These are phyloP conservation scores for Cucurbita ficifolia DNA, from an alignment of 306 rosid genomes.

Conservation along the genomic window DNA sequence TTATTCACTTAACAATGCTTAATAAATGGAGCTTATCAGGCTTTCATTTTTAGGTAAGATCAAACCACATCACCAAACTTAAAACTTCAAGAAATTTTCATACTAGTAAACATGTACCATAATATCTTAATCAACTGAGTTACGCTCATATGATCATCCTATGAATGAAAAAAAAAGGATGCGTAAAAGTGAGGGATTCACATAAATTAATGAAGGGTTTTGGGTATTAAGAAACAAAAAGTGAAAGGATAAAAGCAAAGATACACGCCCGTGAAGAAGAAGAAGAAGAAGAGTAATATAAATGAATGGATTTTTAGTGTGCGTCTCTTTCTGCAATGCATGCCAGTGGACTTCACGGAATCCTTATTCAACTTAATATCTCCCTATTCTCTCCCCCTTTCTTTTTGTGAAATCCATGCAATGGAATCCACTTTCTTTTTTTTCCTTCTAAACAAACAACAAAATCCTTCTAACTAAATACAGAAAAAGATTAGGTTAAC, in stretches of 20 bases:
- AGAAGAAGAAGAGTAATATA: not conserved
- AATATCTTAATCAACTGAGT: too few species aligned
- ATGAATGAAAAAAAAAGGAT: not conserved
- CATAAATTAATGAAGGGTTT: not conserved
- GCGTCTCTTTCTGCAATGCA: not conserved
- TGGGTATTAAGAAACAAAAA: not conserved
- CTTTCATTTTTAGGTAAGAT: too few species aligned
- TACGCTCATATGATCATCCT: too few species aligned
- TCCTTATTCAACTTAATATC: not conserved
- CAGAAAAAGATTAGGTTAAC: too few species aligned
- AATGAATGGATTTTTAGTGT: too few species aligned
- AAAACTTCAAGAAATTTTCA: too few species aligned
- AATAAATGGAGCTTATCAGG: too few species aligned
- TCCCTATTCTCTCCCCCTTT: not conserved
- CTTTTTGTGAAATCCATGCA: not conserved
- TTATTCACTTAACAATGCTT: too few species aligned
- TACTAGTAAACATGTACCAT: too few species aligned
- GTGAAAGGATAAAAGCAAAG: not conserved
- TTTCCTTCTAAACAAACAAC: too few species aligned
- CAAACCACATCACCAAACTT: too few species aligned
- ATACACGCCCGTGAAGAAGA: not conserved
- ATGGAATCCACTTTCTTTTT: not conserved
- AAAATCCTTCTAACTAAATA: too few species aligned
- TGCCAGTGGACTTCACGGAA: constrained; percentile 3
- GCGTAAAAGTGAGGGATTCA: not conserved